phyloP scores from a whole-genome alignment of 2,329 filamentous ascomycete species.

The Fusarium sp. region DNA sequence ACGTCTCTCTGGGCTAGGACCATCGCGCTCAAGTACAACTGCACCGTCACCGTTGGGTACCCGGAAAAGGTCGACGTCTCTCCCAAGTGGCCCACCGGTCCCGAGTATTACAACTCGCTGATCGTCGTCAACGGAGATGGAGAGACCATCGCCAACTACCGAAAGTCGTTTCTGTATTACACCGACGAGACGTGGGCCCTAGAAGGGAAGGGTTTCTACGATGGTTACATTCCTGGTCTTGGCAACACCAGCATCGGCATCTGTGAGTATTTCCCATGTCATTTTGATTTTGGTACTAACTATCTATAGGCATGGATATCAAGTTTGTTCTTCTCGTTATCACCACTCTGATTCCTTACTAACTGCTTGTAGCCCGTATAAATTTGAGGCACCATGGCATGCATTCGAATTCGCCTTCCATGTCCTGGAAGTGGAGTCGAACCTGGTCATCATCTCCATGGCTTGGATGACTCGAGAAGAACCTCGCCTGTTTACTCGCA shows the following conservation, averaged over 20 bases:
- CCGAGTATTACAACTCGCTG: constrained; percentile 63
- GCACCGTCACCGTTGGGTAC: constrained; percentile 74
- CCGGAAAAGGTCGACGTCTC: constrained; percentile 70
- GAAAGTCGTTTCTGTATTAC: constrained; percentile 66
- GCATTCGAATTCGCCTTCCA: constrained; percentile 60
- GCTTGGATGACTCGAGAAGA: constrained; percentile 74
- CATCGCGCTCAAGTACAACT: constrained; percentile 70
- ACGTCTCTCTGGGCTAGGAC: constrained; percentile 75
- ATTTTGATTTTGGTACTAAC: background rate
- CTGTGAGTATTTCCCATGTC: constrained; percentile 47
- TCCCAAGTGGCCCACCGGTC: constrained; percentile 57
- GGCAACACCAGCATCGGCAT: constrained; percentile 66
- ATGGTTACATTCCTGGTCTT: constrained; percentile 54
- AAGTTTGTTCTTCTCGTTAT: constrained; percentile 54
- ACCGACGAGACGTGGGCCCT: constrained; percentile 69
- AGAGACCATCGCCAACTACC: constrained; percentile 66
- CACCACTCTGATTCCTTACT: too few species aligned
- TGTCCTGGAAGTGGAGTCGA: constrained; percentile 62
- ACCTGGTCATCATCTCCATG: constrained; percentile 75
- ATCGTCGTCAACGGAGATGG: constrained; percentile 66
- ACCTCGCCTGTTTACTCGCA: constrained; percentile 55
- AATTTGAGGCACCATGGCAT: constrained; percentile 51
- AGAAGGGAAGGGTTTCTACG: constrained; percentile 63
- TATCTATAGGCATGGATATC: constrained; percentile 57
- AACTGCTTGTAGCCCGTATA: constrained; percentile 42